Evolutionary conservation across 2,329 filamentous ascomycete genomes (phyloP).

Genomic region (Hymenoscyphus repandus): DNA sequence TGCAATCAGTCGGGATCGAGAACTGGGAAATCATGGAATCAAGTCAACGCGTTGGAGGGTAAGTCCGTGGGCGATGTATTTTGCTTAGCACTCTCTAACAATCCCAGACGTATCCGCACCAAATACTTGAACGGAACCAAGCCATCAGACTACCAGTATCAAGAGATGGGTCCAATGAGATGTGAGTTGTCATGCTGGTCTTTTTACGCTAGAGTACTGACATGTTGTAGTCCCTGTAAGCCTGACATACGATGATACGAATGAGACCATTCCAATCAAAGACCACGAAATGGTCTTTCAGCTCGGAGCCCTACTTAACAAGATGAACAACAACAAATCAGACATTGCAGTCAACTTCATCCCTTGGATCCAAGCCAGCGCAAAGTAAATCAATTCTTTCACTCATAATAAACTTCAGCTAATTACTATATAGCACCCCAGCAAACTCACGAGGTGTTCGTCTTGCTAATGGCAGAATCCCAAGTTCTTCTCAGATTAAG

Average conservation of each 20-base stretch:
- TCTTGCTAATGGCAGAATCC: slow-evolving; percentile 16
- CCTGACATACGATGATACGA: slow-evolving; percentile 29
- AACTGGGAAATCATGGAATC: slow-evolving; percentile 60
- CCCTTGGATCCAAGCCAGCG: slow-evolving; percentile 52
- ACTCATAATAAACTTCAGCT: background rate
- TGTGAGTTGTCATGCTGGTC: background rate
- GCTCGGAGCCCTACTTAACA: slow-evolving; percentile 52
- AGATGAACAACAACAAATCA: slow-evolving; percentile 44
- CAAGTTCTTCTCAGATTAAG: slow-evolving; percentile 14
- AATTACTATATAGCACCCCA: slow-evolving; percentile 4
- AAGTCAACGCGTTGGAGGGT: slow-evolving; percentile 52
- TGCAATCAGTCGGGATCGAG: slow-evolving; percentile 41
- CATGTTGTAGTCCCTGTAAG: slow-evolving; percentile 58
- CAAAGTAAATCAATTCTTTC: slow-evolving; percentile 35
- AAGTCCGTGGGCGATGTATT: background rate
- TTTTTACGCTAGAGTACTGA: background rate
- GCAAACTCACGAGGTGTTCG: slow-evolving; percentile 11
- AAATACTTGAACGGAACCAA: slow-evolving; percentile 51
- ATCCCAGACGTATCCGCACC: slow-evolving; percentile 49
- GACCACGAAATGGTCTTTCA: slow-evolving; percentile 62
- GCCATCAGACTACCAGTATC: slow-evolving; percentile 60
- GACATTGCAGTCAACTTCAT: slow-evolving; percentile 53
- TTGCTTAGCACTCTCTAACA: background rate
- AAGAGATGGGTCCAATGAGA: slow-evolving; percentile 38
- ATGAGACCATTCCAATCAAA: slow-evolving; percentile 40